Percentiles rank a stretch among this genome's conserved stretches.
Evolutionary conservation across 2,329 filamentous ascomycete genomes (phyloP).

Genomic region (Colletotrichum siamense): DNA sequence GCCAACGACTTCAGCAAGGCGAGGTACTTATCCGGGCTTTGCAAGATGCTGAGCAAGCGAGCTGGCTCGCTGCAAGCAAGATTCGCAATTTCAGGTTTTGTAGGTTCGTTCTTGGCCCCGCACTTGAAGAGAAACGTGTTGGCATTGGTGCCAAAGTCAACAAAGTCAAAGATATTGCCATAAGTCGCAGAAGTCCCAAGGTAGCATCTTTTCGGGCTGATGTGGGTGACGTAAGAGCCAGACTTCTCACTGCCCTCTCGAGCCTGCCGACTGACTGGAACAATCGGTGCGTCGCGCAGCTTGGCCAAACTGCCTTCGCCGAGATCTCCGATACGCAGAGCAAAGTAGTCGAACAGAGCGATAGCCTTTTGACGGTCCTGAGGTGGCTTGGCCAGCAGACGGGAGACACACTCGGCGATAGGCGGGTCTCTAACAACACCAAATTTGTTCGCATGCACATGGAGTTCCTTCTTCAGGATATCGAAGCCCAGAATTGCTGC

Average conservation of each 20-base stretch:
- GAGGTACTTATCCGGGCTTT: constrained; percentile 85
- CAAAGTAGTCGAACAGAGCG: constrained; percentile 82
- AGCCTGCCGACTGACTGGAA: constrained; percentile 63
- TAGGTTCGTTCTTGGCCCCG: constrained; percentile 91
- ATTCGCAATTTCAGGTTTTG: constrained; percentile 81
- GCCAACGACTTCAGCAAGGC: constrained; percentile 82
- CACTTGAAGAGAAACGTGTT: constrained; percentile 89
- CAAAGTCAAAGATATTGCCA: constrained; percentile 93
- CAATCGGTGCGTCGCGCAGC: constrained; percentile 70
- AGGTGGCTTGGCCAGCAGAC: constrained; percentile 76
- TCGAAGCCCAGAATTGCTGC: constrained; percentile 82
- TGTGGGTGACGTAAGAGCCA: constrained; percentile 48
- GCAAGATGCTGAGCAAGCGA: constrained; percentile 79
- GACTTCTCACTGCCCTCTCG: constrained; percentile 21
- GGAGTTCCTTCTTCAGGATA: constrained; percentile 78
- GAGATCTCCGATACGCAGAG: constrained; percentile 77
- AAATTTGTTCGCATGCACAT: constrained; percentile 74
- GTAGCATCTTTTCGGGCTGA: constrained; percentile 79
- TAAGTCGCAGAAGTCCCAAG: constrained; percentile 75
- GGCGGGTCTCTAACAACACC: constrained; percentile 84
- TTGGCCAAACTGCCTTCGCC: constrained; percentile 63
- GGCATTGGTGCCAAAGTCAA: constrained; percentile 87
- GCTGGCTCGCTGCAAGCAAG: constrained; percentile 86
- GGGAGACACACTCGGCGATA: constrained; percentile 77
- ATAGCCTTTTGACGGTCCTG: constrained; percentile 69